These are phyloP conservation scores for Penicillium argentinense DNA, from an alignment of 495 filamentous ascomycete species.

Conservation along the genomic window DNA sequence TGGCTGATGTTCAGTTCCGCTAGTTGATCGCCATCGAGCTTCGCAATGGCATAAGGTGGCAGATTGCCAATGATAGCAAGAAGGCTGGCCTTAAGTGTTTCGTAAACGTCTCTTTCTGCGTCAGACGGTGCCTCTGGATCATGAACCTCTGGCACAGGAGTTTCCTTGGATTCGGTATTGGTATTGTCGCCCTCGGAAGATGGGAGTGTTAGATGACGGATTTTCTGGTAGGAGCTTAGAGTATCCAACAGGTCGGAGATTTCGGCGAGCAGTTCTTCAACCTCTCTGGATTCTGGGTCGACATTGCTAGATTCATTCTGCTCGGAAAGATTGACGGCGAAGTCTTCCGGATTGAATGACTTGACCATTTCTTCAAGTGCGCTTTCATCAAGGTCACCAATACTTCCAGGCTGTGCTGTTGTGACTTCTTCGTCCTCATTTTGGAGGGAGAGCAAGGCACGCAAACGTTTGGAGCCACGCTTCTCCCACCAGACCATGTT, in stretches of 20 bases:
- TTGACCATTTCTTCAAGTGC: slow-evolving; percentile 52
- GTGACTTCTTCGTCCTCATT: slow-evolving; percentile 34
- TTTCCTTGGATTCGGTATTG: slow-evolving; percentile 43
- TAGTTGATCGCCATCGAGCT: slow-evolving; percentile 80
- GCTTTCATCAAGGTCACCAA: slow-evolving; percentile 47
- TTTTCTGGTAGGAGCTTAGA: slow-evolving; percentile 81
- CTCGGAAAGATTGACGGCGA: slow-evolving; percentile 28
- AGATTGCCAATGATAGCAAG: slow-evolving; percentile 68
- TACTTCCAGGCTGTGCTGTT: slow-evolving; percentile 47
- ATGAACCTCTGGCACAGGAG: slow-evolving; percentile 30
- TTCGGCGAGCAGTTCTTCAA: slow-evolving; percentile 72
- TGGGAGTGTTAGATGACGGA: slow-evolving; percentile 63
- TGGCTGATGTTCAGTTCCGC: slow-evolving; percentile 79
- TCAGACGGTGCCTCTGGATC: slow-evolving; percentile 52
- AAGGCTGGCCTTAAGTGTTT: slow-evolving; percentile 72
- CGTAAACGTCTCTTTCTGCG: slow-evolving; percentile 72
- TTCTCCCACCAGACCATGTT: slow-evolving; percentile 86
- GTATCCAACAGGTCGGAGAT: slow-evolving; percentile 84
- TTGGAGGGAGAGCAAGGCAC: slow-evolving; percentile 48
- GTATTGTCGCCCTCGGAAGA: slow-evolving; percentile 37
- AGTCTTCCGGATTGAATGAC: slow-evolving; percentile 43
- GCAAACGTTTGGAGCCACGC: slow-evolving; percentile 61
- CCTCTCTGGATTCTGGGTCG: slow-evolving; percentile 52
- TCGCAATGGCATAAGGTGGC: slow-evolving; percentile 83
- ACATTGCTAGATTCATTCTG: slow-evolving; percentile 46